phyloP scores from a whole-genome alignment of 768 basidiomycete genomes.

The Daedaleopsis sinensis region DNA sequence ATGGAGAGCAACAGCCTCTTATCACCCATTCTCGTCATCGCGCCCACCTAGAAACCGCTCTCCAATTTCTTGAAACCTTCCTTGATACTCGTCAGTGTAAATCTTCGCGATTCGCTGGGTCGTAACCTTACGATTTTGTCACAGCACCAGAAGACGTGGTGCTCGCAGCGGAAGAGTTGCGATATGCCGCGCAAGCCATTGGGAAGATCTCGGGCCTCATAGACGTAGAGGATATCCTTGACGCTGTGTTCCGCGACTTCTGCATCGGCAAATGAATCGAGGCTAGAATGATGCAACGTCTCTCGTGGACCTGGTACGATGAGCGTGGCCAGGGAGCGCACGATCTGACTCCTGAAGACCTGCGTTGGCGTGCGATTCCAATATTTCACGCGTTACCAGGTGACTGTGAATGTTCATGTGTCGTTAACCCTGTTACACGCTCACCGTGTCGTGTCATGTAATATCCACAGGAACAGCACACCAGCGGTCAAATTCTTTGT shows the following conservation, averaged over 20 bases:
- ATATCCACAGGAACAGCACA: too few relatives aligned
- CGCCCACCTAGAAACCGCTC: constrained; percentile 69
- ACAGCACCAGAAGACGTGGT: constrained; percentile 73
- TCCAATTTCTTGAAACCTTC: constrained; percentile 64
- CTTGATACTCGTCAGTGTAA: constrained; percentile 43
- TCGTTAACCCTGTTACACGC: too few relatives aligned
- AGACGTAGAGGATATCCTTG: constrained; percentile 82
- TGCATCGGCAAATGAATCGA: constrained; percentile 77
- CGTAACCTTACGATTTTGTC: not conserved
- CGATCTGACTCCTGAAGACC: too few relatives aligned
- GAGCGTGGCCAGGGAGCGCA: too few relatives aligned
- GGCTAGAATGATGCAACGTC: too few relatives aligned
- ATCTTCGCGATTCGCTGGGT: not conserved
- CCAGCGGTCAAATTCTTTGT: too few relatives aligned
- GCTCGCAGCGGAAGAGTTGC: constrained; percentile 82
- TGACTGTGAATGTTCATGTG: too few relatives aligned
- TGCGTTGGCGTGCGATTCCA: too few relatives aligned
- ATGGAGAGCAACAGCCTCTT: constrained; percentile 48
- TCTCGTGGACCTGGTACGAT: too few relatives aligned
- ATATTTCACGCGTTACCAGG: too few relatives aligned
- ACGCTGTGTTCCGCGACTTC: constrained; percentile 82
- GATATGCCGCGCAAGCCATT: constrained; percentile 84
- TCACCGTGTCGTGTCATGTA: too few relatives aligned
- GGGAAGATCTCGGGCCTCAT: constrained; percentile 83
- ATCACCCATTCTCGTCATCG: constrained; percentile 84